Evolutionary conservation across 306 rosid genomes (phyloP).

Genomic region (Lathyrus sativus): DNA sequence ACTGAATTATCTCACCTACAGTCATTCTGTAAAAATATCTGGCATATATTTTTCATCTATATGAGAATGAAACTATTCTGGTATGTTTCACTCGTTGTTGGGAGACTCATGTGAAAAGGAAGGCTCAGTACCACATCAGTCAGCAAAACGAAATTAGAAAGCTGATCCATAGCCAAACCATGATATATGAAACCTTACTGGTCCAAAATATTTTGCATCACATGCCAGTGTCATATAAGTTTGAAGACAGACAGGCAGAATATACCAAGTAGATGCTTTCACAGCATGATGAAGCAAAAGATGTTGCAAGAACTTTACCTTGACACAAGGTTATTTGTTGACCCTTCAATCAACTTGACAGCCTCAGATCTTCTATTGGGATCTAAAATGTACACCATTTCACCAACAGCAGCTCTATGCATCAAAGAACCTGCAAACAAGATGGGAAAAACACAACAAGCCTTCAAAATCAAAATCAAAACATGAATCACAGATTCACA

Average conservation of each 20-base stretch:
- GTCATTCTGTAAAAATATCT: neutral
- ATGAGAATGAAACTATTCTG: neutral
- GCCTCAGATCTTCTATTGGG: constrained; percentile 72
- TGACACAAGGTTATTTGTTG: constrained; percentile 61
- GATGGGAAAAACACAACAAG: constrained; percentile 14
- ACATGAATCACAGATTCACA: neutral
- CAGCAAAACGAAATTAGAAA: neutral
- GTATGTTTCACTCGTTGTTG: neutral
- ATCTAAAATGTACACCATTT: constrained; percentile 69
- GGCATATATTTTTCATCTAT: no score
- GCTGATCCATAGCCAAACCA: constrained; percentile 15
- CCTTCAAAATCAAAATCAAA: constrained; percentile 26
- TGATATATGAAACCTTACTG: constrained; percentile 9
- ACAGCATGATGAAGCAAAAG: constrained; percentile 13
- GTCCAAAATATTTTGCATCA: constrained; percentile 14
- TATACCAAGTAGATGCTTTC: constrained; percentile 2
- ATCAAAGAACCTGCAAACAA: constrained; percentile 73
- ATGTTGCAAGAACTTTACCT: constrained; percentile 46
- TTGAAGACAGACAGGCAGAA: constrained; percentile 7
- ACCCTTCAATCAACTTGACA: constrained; percentile 76
- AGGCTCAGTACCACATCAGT: neutral
- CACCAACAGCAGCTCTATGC: constrained; percentile 95
- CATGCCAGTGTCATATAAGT: neutral
- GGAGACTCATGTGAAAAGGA: neutral
- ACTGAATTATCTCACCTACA: no score